Base-by-base conservation (phyloP, 495 filamentous ascomycete species). In the Pyrenula massariospora region DNA sequence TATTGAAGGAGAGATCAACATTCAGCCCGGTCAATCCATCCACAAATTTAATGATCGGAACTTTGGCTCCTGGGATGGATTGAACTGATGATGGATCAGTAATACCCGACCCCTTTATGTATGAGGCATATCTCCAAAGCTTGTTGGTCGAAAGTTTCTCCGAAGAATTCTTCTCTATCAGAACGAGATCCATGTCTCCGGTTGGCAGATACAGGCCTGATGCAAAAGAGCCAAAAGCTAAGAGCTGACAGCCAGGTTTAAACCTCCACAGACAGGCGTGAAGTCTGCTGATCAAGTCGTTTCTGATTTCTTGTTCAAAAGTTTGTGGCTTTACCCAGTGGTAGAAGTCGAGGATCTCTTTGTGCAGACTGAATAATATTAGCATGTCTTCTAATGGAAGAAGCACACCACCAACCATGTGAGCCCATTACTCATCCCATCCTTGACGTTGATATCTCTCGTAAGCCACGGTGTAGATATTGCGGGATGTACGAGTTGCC, bases 1-100 rank as follows among this genome's bases (percentile, higher is more conserved):
- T 97, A 70, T 98, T 94, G 64, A 98, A 96, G 0, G 92, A 96
- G 48, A 97, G 70, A 65, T 98, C 93, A 21, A 97, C 83, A 48
- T 82, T 84, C 49, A 98, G 73, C 8, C 79, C 78, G 1, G 91
- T 95, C 50, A 73, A 54, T 50, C 66, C 71, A 58, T 97, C 91
- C 25, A 87, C 70, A 60, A 84, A 97, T 63, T 98, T 98, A 65
- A 96, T 73, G n/a, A 98, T 81, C 0, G 93, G 93, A 2, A 98
- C 93, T 64, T 86, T 89, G 11, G 94, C 93, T 56, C 75, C 71
- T 0, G 75, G 52, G 52, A 98, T 88, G 21, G 84, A 70, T 59
- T 86, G 77, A 12, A 87, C 68, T 1, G 80, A 73, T 21, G 76
- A 68, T 2, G 68, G 60, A 2, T 74, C 66, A 2, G 82, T 73